Base-by-base conservation (phyloP, 2,329 filamentous ascomycete species). In the Penicillium sp. region DNA sequence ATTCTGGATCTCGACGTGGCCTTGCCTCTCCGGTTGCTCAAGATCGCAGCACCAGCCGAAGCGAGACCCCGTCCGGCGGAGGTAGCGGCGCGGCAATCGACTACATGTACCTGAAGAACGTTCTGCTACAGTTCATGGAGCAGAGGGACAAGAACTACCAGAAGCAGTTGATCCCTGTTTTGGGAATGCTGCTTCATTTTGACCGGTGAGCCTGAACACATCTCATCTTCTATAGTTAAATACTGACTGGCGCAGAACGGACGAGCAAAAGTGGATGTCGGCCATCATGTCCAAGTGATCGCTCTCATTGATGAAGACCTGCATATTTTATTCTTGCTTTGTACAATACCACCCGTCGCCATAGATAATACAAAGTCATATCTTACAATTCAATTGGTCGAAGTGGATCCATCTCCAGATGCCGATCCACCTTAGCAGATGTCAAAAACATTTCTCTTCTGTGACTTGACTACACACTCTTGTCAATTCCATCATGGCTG, bases 211-310 rank as follows among this genome's bases (percentile, higher is more conserved):
- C 69, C 28, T 24, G 11, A 8, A 11, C 3, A 16, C 20, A 36
- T 42, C 18, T 9, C 13, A 20, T 20, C 18, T 20, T 32, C 6
- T 10, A 24, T 22, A 20, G 10, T 24, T 4, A 9, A 6, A 35
- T 51, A 41, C 51, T 57, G 46, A 61, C 55, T 46, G 42, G 58
- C 36, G 49, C 47, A 82, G 78, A 58, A 80, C 78, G 58, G 89
- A 95, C 57, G 86, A 93, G 70, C 84, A 93, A 69, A 91, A 88
- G 69, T 95, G 89, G 88, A 81, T 85, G 69, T 79, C 83, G 14
- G 89, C 86, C 2, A 83, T 95, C 40, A 74, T 76, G 50, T 74
- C 77, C 13, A 69, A 66, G 58, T 77, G 55, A 66, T 51, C 16
- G 7, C 4, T 14, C 24, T 26, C 24, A 5, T 14, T 31, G 29